Conservation (phyloP, 192 early-diverging fungal species). For the Rhizoclosmatium globosum region DNA sequence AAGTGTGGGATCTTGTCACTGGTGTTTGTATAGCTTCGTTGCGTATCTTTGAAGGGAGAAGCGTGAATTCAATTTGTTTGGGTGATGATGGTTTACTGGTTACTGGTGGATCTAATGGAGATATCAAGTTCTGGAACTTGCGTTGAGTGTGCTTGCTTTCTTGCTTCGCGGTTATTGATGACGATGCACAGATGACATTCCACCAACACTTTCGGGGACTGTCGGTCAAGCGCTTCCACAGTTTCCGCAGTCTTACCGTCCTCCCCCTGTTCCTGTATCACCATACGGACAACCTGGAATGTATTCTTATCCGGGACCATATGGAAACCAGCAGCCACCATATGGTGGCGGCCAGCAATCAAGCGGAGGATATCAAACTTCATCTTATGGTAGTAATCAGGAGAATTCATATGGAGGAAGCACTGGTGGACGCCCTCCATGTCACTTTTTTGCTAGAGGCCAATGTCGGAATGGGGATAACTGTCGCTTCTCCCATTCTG, state of each 20-base stretch:
- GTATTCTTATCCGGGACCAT: background rate
- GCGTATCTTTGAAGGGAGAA: background rate
- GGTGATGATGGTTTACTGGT: background rate
- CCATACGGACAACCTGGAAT: background rate
- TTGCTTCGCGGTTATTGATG: conserved; percentile 5
- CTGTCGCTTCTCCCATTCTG: conserved; percentile 18
- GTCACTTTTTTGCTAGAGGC: conserved; percentile 33
- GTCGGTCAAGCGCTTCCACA: background rate
- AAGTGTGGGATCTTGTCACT: conserved; percentile 30
- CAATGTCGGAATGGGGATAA: conserved; percentile 31
- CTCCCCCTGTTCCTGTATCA: background rate
- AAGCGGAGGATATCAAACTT: too few relatives aligned
- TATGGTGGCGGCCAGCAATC: too few relatives aligned
- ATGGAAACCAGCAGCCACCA: too few relatives aligned
- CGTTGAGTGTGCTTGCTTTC: conserved; percentile 12
- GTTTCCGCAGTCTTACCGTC: background rate
- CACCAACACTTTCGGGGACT: background rate
- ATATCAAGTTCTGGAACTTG: conserved; percentile 35
- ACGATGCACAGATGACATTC: background rate
- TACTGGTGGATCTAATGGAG: conserved; percentile 11
- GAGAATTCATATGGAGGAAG: background rate
- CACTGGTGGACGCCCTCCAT: background rate
- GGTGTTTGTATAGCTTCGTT: conserved; percentile 1
- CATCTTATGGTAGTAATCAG: background rate
- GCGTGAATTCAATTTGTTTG: conserved; percentile 21